Percentiles rank a stretch among this genome's conserved stretches.
Evolutionary conservation across 2,329 filamentous ascomycete genomes (phyloP).

Genomic region (Dothideomycetes sp.): DNA sequence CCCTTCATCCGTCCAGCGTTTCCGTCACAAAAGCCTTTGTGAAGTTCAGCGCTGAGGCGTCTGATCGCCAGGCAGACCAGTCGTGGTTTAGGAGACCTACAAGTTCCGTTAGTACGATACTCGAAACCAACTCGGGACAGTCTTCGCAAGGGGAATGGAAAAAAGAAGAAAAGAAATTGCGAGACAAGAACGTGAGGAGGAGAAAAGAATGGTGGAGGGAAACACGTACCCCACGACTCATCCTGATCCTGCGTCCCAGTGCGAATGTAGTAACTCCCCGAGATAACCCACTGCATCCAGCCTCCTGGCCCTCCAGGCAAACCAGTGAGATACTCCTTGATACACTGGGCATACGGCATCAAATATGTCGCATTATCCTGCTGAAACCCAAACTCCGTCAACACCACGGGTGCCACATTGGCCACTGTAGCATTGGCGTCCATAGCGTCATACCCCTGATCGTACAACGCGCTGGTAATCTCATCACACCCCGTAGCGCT

Average conservation of each 20-base stretch:
- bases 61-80: constrained; percentile 31
- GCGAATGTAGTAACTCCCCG: constrained; percentile 41
- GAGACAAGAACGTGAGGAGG: constrained; percentile 1
- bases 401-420: constrained; percentile 38
- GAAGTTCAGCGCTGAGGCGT: constrained; percentile 1
- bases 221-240: constrained; percentile 39
- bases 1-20: background rate
- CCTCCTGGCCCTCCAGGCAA: constrained; percentile 40
- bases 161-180: no score
- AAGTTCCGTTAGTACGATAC: no score
- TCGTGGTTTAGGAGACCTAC: constrained; percentile 41
- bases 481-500: constrained; percentile 36
- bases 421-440: constrained; percentile 24
- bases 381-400: constrained; percentile 46
- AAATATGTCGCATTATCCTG: constrained; percentile 38
- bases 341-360: constrained; percentile 41
- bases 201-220: background rate
- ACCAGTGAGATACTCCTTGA: constrained; percentile 36
- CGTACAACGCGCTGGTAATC: constrained; percentile 36
- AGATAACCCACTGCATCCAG: constrained; percentile 45
- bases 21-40: constrained; percentile 5
- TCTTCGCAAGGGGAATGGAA: no score
- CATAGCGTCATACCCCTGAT: constrained; percentile 44
- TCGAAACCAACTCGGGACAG: no score
- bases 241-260: constrained; percentile 43